Base-by-base conservation (phyloP, 1,139 yeast genomes). In the Pichia sp. region DNA sequence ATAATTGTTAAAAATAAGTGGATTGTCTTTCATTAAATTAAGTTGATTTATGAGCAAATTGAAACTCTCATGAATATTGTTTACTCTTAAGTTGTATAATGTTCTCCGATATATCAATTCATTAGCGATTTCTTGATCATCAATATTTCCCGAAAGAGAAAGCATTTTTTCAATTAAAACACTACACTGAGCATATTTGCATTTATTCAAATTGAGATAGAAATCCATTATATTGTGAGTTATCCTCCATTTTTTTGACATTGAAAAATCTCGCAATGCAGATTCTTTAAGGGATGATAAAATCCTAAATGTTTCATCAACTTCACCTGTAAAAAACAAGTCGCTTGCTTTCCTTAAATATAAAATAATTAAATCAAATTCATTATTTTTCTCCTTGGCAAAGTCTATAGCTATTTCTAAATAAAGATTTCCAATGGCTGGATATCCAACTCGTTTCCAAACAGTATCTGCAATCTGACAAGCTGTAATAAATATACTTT, bases 361-460 rank as follows among this genome's bases (percentile, higher is more conserved):
- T 61, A 56, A 6, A 74, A 23, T 50, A 43, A 40, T 42, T 26
- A 37, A 20, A 39, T 49, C 47, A 38, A 40, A 47, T 25, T 47
- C 47, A 12, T 44, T 40, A 34, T 60, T 55, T 12, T 51, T 46
- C 12, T 51, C 54, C 2, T 51, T 46, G 2, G 59, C 46, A 60
- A 56, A 48, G 64, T 72, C 68, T 22, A 68, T 42, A 0, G 80
- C 76, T 23, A 77, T 61, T 2, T 70, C 71, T 23, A 66, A 62
- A 55, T 78, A 78, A 1, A 71, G 59, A 11, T 69, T 68, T 30
- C 79, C 66, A 34, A 80, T 58, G 6, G 65, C 60, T 3, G 68
- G 66, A 45, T 67, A 66, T 0, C 85, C 85, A 9, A 73, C 65
- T 48, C 78, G 63, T 26, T 64, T 55, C 84, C 85, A 80, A 29